Evolutionary conservation across 129 eudicot genomes (phyloP).

Genomic region (sunflower (Helianthus annuus)): DNA sequence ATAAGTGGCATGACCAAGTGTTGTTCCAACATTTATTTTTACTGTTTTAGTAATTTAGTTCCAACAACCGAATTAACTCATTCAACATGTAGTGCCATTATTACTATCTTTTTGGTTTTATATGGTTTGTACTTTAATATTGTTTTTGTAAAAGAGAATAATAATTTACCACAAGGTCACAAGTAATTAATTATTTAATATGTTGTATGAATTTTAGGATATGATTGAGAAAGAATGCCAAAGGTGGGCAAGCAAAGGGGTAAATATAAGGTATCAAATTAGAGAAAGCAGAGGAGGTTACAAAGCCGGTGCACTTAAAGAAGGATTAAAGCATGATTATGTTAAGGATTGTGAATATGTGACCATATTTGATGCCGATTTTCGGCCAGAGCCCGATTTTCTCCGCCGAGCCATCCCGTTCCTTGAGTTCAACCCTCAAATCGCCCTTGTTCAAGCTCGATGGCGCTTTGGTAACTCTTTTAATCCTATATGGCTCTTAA

Average conservation of each 20-base stretch:
- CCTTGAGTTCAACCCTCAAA: slow-evolving; percentile 69
- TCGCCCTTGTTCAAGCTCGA: slow-evolving; percentile 96
- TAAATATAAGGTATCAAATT: slow-evolving; percentile 84
- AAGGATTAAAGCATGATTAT: slow-evolving; percentile 81
- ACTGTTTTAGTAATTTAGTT: slow-evolving; percentile 1
- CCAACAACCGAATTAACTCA: background rate
- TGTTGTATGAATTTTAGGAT: slow-evolving; percentile 43
- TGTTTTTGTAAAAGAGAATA: background rate
- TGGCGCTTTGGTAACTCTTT: slow-evolving; percentile 90
- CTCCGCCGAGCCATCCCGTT: slow-evolving; percentile 87
- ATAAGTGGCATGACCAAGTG: background rate
- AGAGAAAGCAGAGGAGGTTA: slow-evolving; percentile 93
- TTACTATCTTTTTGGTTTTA: background rate
- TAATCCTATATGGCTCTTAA: background rate
- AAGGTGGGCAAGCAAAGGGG: slow-evolving; percentile 98
- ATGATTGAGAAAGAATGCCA: slow-evolving; percentile 92
- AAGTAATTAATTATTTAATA: background rate
- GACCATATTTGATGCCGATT: slow-evolving; percentile 93
- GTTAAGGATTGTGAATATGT: slow-evolving; percentile 89
- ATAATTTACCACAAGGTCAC: background rate
- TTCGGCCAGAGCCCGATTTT: slow-evolving; percentile 95
- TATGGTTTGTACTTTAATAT: background rate
- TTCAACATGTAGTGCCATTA: slow-evolving; percentile 1
- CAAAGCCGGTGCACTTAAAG: slow-evolving; percentile 99
- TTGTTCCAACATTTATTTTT: slow-evolving; percentile 16